Evolutionary conservation across 345 rosid genomes (phyloP).

Genomic region (Pelargonium nanum): DNA sequence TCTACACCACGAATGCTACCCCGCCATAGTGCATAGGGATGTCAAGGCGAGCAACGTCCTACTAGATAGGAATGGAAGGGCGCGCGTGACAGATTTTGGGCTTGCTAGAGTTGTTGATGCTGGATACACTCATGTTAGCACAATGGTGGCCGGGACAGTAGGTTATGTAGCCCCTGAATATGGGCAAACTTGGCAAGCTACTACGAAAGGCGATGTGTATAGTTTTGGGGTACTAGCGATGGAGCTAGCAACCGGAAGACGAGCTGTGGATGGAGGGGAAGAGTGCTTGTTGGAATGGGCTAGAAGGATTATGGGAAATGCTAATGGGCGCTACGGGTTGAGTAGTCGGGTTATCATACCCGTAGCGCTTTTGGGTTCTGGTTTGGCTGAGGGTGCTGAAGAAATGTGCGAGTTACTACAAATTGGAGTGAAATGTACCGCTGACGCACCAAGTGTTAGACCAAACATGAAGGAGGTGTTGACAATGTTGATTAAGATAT

Average conservation of each 20-base stretch:
- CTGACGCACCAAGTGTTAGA: conserved; percentile 67
- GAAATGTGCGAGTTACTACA: conserved; percentile 53
- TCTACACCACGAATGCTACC: conserved; percentile 85
- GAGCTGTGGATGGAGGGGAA: conserved; percentile 87
- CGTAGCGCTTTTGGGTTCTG: conserved; percentile 45
- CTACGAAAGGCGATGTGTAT: conserved; percentile 89
- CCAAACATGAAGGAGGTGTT: conserved; percentile 91
- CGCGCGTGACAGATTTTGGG: conserved; percentile 82
- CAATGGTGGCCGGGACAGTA: conserved; percentile 78
- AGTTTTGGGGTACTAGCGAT: conserved; percentile 75
- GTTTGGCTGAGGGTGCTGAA: conserved; percentile 51
- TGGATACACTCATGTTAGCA: conserved; percentile 84
- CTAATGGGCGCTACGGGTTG: conserved; percentile 14
- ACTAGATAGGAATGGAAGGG: conserved; percentile 57
- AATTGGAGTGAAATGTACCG: conserved; percentile 60
- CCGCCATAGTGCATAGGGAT: conserved; percentile 81
- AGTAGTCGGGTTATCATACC: conserved; percentile 31
- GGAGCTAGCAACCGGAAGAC: conserved; percentile 85
- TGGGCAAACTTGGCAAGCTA: conserved; percentile 88
- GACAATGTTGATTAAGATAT: conserved; percentile 40
- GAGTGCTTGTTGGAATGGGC: conserved; percentile 91
- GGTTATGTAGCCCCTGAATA: conserved; percentile 97
- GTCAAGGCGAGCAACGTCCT: conserved; percentile 93
- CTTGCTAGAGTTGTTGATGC: conserved; percentile 62
- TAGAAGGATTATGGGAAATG: conserved; percentile 44